A percentile compares a stretch with the other conserved stretches of the same genome.
These are phyloP conservation scores for Artemisia annua DNA, from an alignment of 129 eudicot genomes.

Conservation along the genomic window DNA sequence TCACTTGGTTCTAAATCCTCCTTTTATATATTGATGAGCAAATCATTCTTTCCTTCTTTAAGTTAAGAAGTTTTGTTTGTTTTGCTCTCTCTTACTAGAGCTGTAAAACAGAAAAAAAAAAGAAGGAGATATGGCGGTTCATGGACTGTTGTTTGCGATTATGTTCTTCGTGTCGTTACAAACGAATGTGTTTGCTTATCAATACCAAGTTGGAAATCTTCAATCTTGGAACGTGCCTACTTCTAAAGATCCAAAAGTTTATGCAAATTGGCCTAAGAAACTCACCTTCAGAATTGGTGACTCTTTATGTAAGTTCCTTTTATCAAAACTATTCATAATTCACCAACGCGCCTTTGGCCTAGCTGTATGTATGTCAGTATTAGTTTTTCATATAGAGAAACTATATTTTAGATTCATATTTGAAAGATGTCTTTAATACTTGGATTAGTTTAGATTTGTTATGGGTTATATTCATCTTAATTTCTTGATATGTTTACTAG, in stretches of 20 bases:
- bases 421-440: no score
- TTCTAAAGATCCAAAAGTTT: conserved; percentile 51
- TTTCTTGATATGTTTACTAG: not conserved
- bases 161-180: conserved; percentile 46
- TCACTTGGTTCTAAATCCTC: conserved; percentile 18
- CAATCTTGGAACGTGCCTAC: conserved; percentile 72
- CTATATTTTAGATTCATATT: not conserved
- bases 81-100: conserved; percentile 17
- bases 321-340: not conserved
- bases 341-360: no score
- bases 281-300: conserved; percentile 68
- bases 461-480: not conserved
- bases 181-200: conserved; percentile 46
- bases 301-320: conserved; percentile 65
- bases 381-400: no score
- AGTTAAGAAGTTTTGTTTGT: not conserved
- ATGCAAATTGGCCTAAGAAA: conserved; percentile 68
- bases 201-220: conserved; percentile 84
- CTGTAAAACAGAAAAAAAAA: conserved; percentile 17
- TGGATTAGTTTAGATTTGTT: not conserved
- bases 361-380: no score
- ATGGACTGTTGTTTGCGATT: conserved; percentile 27
- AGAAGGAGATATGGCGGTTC: conserved; percentile 48
- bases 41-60: conserved; percentile 1
- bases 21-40: conserved; percentile 17